Base-by-base conservation (phyloP, 2,329 filamentous ascomycete species). In the Botryotinia convoluta region DNA sequence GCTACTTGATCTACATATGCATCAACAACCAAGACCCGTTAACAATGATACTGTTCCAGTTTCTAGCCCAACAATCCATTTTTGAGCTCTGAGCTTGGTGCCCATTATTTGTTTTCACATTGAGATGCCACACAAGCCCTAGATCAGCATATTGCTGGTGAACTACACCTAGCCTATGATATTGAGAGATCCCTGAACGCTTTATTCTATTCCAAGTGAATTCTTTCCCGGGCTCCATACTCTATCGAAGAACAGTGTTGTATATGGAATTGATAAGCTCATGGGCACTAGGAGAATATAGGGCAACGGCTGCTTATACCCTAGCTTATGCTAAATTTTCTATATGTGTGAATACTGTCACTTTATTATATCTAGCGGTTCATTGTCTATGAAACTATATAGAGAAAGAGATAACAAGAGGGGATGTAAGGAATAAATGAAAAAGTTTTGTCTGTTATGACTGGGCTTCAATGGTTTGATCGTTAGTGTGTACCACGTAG, bases 181-280 rank as follows among this genome's bases (percentile, higher is more conserved):
- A 54, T 4, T 8, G 7, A 0, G 7, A 18, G 16, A 32, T 29
- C 29, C 3, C 14, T 18, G 51, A 8, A 9, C 16, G 10, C 5
- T 14, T 45, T n/a, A 6, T 51, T 22, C 1, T 14, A 6, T 10
- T 51, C 4, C 4, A 14, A 3, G 10, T 6, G 1, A 14, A 51
- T 14, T 1, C 0, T 51, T 0, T 14, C 5, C 9, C 0, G 8
- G 22, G 12, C 2, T 5, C 20, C 6, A 51, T 3, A 12, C 9
- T n/a, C 1, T n/a, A 10, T 12, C 4, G 4, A n/a, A 51, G 4
- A 51, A 14, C 0, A 1, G 48, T n/a, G 26, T n/a, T 51, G 10
- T 14, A n/a, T n/a, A 7, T n/a, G 26, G 12, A n/a, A n/a, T 7
- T n/a, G 1, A 3, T 5, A 5, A n/a, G 12, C 48, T n/a, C 7